Evolutionary conservation across 805 yeast species (phyloP).

Genomic region (Metschnikowia colocasiae): DNA sequence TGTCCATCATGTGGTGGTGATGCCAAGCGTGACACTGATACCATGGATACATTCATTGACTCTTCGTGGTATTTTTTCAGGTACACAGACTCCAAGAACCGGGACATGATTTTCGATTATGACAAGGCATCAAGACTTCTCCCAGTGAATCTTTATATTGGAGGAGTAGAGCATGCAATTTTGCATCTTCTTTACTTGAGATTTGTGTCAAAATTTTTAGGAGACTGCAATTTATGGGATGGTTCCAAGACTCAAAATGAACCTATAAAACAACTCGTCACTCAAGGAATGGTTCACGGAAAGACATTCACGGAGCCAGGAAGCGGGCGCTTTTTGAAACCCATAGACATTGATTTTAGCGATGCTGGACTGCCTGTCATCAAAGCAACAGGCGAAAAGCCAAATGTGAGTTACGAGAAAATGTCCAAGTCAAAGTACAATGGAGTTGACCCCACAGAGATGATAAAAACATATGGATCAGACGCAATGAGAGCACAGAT

Average conservation of each 20-base stretch:
- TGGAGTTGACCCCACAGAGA: slow-evolving; percentile 85
- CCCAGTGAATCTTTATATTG: slow-evolving; percentile 90
- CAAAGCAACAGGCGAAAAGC: slow-evolving; percentile 46
- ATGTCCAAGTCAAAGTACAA: slow-evolving; percentile 96
- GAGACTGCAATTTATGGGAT: slow-evolving; percentile 64
- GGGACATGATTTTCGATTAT: slow-evolving; percentile 47
- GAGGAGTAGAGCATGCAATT: slow-evolving; percentile 97
- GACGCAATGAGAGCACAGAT: slow-evolving; percentile 94
- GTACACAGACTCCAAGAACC: slow-evolving; percentile 70
- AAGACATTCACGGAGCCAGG: slow-evolving; percentile 71
- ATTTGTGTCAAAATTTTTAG: slow-evolving; percentile 77
- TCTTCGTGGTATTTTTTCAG: slow-evolving; percentile 96
- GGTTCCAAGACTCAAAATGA: slow-evolving; percentile 61
- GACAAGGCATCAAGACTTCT: slow-evolving; percentile 48
- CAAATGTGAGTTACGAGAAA: slow-evolving; percentile 69
- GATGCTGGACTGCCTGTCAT: slow-evolving; percentile 44
- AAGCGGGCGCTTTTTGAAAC: slow-evolving; percentile 71
- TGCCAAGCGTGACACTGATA: slow-evolving; percentile 90
- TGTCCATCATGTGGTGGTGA: slow-evolving; percentile 78
- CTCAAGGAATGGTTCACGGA: slow-evolving; percentile 99
- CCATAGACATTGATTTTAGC: slow-evolving; percentile 59
- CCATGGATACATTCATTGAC: slow-evolving; percentile 98
- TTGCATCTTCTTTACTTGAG: slow-evolving; percentile 84
- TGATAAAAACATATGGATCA: slow-evolving; percentile 77
- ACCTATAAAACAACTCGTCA: slow-evolving; percentile 75